phyloP scores from a whole-genome alignment of 192 early-diverging fungal species.

The Phlyctochytrium planicorne region DNA sequence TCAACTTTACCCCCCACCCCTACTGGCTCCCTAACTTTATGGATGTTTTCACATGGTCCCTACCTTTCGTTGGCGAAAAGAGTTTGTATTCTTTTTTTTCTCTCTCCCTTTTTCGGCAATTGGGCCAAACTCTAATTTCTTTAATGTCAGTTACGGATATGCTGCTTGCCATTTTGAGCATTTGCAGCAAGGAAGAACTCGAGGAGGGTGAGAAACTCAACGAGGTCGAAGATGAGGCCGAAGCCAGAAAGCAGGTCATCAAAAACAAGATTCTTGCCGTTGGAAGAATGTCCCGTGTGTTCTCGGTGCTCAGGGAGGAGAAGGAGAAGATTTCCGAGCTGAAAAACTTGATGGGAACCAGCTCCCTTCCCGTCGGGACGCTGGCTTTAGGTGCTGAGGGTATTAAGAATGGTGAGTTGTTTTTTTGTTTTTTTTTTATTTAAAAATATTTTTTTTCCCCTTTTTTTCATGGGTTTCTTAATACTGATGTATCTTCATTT shows the following conservation, averaged over 20 bases:
- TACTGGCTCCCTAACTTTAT: slow-evolving; percentile 99
- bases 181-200: slow-evolving; percentile 94
- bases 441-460: not conserved
- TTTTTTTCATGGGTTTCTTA: not conserved
- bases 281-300: slow-evolving; percentile 86
- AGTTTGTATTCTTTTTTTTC: slow-evolving; percentile 49
- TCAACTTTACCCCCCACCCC: slow-evolving; percentile 91
- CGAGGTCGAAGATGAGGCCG: slow-evolving; percentile 48
- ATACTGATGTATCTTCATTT: not conserved
- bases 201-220: slow-evolving; percentile 53
- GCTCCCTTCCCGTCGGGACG: slow-evolving; percentile 80
- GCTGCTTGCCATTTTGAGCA: slow-evolving; percentile 90
- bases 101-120: slow-evolving; percentile 6
- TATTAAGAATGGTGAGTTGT: slow-evolving; percentile 71
- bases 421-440: not conserved
- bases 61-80: slow-evolving; percentile 98
- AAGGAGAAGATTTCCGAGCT: slow-evolving; percentile 91
- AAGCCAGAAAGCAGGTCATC: slow-evolving; percentile 67
- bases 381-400: slow-evolving; percentile 90
- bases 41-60: slow-evolving; percentile 97
- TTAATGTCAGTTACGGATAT: slow-evolving; percentile 84
- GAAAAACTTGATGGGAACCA: slow-evolving; percentile 84
- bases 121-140: not conserved
- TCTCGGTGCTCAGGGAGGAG: slow-evolving; percentile 82
- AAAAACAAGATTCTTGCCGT: slow-evolving; percentile 91